These are phyloP conservation scores for Ascochyta rabiei DNA, from an alignment of 2,329 filamentous ascomycete genomes.

Conservation along the genomic window DNA sequence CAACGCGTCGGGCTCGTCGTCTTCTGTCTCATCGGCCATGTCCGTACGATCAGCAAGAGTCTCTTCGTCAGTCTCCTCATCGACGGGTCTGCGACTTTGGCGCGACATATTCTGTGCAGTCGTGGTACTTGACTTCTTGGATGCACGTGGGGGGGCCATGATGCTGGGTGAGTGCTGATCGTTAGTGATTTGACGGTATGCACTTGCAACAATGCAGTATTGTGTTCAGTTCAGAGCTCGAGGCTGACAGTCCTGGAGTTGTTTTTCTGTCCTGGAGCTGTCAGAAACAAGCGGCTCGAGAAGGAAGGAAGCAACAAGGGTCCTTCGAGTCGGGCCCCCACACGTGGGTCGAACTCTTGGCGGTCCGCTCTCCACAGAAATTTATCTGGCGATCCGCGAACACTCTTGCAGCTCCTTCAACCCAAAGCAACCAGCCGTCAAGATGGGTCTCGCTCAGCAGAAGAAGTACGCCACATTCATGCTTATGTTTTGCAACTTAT, in stretches of 20 bases:
- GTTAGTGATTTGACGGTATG: conserved; percentile 19
- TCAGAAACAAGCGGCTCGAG: background rate
- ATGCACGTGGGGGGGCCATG: conserved; percentile 24
- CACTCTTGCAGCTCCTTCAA: conserved; percentile 11
- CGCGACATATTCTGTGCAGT: conserved; percentile 11
- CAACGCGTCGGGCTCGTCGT: conserved; percentile 10
- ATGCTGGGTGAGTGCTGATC: conserved; percentile 15
- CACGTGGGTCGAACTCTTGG: conserved; percentile 13
- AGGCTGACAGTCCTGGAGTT: background rate
- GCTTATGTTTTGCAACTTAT: background rate
- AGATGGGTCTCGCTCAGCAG: conserved; percentile 72
- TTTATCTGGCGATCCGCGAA: conserved; percentile 19
- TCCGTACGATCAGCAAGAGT: conserved; percentile 10
- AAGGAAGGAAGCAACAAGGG: conserved; percentile 1
- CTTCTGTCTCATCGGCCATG: conserved; percentile 3
- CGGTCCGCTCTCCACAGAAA: conserved; percentile 35
- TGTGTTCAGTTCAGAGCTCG: background rate
- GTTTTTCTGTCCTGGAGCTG: background rate
- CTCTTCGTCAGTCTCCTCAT: conserved; percentile 12
- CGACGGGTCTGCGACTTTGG: conserved; percentile 11
- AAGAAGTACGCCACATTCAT: conserved; percentile 62
- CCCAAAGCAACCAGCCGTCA: conserved; percentile 19
- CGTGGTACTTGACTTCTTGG: conserved; percentile 15
- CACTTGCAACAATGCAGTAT: conserved; percentile 8
- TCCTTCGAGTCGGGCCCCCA: background rate